A percentile compares a stretch with the other conserved stretches of the same genome.
Evolutionary conservation across 2,329 filamentous ascomycete genomes (phyloP).

Genomic region (Pleochaeta shiraiana): DNA sequence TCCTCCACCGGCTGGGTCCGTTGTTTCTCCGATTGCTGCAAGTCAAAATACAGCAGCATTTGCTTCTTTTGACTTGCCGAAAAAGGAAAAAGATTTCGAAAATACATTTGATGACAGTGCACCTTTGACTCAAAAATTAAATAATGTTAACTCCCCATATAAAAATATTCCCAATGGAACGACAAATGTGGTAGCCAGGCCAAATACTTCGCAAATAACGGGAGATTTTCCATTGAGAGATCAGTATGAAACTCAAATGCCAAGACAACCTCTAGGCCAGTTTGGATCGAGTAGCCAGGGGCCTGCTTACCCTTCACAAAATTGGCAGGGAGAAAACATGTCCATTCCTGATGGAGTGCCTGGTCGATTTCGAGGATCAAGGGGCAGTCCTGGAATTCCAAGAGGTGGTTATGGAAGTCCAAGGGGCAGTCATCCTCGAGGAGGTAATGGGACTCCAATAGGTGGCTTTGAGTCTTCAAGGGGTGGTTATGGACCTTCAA

Average conservation of each 20-base stretch:
- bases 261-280: constrained; percentile 9
- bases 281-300: constrained; percentile 25
- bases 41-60: constrained; percentile 32
- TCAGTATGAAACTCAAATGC: constrained; percentile 39
- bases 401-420: constrained; percentile 30
- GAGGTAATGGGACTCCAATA: constrained; percentile 6
- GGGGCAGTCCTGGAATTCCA: constrained; percentile 20
- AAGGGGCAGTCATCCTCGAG: no score
- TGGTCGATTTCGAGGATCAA: no score
- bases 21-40: constrained; percentile 31
- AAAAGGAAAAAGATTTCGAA: constrained; percentile 29
- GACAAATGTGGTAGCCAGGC: constrained; percentile 10
- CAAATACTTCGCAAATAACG: no score
- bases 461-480: constrained; percentile 11
- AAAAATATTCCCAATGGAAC: constrained; percentile 6
- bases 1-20: constrained; percentile 21
- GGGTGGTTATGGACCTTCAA: constrained; percentile 4
- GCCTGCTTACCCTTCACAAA: constrained; percentile 21
- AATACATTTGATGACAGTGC: constrained; percentile 45
- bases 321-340: not conserved
- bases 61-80: constrained; percentile 35
- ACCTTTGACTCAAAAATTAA: constrained; percentile 42
- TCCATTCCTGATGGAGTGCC: no score
- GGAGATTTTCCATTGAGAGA: constrained; percentile 25
- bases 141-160: constrained; percentile 31